Percentiles rank a stretch among this genome's conserved stretches.
Evolutionary conservation across 345 rosid species (phyloP).

Genomic region (Hibiscus mutabilis): DNA sequence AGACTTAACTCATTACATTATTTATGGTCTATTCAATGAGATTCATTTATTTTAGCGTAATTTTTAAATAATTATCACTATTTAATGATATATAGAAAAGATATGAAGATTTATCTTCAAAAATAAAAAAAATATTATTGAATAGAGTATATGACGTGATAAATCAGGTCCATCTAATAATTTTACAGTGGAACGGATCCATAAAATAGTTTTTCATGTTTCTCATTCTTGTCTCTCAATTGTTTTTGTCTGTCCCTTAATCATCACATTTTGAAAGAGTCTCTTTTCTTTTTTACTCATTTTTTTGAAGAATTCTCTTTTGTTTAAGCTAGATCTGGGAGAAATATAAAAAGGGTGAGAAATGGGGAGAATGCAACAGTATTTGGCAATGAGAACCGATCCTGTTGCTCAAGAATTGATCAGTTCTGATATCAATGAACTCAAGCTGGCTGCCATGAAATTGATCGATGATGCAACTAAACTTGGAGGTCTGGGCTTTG

Average conservation of each 20-base stretch:
- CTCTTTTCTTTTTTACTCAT: not conserved
- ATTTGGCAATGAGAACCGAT: conserved; percentile 59
- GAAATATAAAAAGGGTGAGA: not conserved
- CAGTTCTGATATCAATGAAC: conserved; percentile 53
- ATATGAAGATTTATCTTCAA: too few relatives aligned
- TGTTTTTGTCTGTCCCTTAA: not conserved
- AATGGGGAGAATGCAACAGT: conserved; percentile 58
- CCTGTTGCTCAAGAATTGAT: conserved; percentile 35
- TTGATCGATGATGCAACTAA: conserved; percentile 43
- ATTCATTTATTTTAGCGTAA: too few relatives aligned
- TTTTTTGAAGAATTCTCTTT: conserved; percentile 34
- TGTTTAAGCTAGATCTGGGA: conserved; percentile 6
- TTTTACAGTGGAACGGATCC: too few relatives aligned
- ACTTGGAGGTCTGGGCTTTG: conserved; percentile 67
- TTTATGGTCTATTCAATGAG: too few relatives aligned
- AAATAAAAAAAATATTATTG: too few relatives aligned
- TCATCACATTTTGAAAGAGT: conserved; percentile 22
- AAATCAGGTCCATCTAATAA: too few relatives aligned
- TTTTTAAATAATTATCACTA: too few relatives aligned
- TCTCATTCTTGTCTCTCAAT: not conserved
- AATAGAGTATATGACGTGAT: too few relatives aligned
- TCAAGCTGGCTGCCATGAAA: conserved; percentile 45
- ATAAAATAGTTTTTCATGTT: too few relatives aligned
- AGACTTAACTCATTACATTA: too few relatives aligned
- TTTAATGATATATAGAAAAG: too few relatives aligned